Evolutionary conservation across 1,139 yeast genomes (phyloP), one percentile per base, ranked within the genome.

Genomic region (Saccharomyces hybrid): DNA sequence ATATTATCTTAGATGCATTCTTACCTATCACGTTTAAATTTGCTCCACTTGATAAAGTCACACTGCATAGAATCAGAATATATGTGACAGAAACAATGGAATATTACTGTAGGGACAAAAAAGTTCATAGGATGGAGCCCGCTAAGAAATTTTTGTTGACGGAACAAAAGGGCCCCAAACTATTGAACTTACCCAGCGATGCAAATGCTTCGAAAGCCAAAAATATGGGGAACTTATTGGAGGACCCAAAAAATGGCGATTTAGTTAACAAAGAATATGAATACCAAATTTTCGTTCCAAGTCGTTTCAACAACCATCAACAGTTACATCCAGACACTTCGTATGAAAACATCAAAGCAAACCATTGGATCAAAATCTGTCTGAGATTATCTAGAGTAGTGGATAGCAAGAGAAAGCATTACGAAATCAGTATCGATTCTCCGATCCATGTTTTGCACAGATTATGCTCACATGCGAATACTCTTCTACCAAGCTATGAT

Each of bases 311-410:
- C 8, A 97, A 97, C 6, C 82, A 90, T 58, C 95, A 88, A 63
- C 75, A 89, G 5, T 52, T 70, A 52, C 69, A 69, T 53, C 73
- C 73, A n/a, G 69, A 68, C 55, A 88, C 97, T 0, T 82, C 89
- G 2, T 85, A 79, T 62, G 82, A 80, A 31, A 83, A 84, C 63
- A 89, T 93, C 60, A 91, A 89, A 71, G 78, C 95, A 5, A 95
- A 88, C 66, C 99, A 93, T 72, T 93, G 99, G 98, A 84, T 93
- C 62, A 93, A 93, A 70, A 80, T 93, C n/a, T 86, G 95, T 60
- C 71, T 93, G 53, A 75, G 99, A 53, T 76, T 93, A 29, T 87
- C 96, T 13, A 81, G 80, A 60, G 68, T 76, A 9, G 83, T 84
- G 53, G 75, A 75, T 50, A 80, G 74, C 49, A 85, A 79, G 71